Base-by-base conservation (phyloP, 192 early-diverging fungal species). In the Backusella morwellensis region DNA sequence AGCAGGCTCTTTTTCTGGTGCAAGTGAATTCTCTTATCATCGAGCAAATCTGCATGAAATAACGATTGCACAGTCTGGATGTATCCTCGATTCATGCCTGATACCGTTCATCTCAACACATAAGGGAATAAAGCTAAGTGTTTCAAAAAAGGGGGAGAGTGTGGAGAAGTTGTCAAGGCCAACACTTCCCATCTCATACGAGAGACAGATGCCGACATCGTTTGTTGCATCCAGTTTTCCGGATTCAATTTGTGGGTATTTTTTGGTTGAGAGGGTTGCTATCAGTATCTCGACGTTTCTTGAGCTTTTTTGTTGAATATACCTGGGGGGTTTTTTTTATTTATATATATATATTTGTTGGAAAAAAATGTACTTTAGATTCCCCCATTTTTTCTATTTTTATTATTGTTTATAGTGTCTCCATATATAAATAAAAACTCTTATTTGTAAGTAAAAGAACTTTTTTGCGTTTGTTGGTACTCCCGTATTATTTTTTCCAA, bases 161-260 rank as follows among this genome's bases (percentile, higher is more conserved):
- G 19, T 9, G 26, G 56, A 63, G 12, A 63, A 63, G 56, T 26
- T 63, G 23, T 63, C 56, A 29, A 63, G 63, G 52, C 67, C 77
- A 35, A 26, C 44, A 44, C 66, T 78, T 8, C 75, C 79, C 1
- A 67, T 19, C 5, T 11, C 34, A n/a, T 80, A 73, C 54, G 3
- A 34, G 35, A 52, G 70, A 35, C 19, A 56, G 2, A 35, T 67
- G 6, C 66, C 66, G 35, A 32, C 40, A 32, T 12, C 21, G 14
- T 54, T 50, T 29, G 29, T 56, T 6, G 34, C 19, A 21, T 63
- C 75, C 9, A 38, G 34, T 50, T 66, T 59, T 26, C 63, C 70
- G 11, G 68, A 73, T 80, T 36, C 70, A 21, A 81, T 72, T 3
- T 81, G 80, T 77, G 80, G 80, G 15, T 67, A 77, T 36, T 81